Percentiles rank a stretch among this genome's conserved stretches.
phyloP scores from a whole-genome alignment of 306 rosid genomes.

The Quercus alba region DNA sequence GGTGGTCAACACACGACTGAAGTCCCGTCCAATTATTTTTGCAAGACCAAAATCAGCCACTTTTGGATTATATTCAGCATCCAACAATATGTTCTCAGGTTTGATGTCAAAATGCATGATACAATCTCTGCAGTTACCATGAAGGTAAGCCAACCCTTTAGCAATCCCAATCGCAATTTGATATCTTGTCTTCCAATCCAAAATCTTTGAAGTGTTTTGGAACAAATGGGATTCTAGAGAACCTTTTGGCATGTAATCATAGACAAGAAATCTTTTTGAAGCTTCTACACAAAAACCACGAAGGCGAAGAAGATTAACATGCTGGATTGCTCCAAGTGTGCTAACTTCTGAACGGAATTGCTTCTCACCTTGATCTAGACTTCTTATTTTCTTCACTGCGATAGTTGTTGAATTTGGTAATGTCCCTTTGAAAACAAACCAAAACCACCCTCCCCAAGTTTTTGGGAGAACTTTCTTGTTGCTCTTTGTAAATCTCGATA shows the following conservation, averaged over 20 bases:
- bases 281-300: constrained; percentile 17
- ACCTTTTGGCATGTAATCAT: constrained; percentile 19
- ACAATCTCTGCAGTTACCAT: constrained; percentile 51
- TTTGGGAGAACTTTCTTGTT: background rate
- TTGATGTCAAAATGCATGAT: constrained; percentile 65
- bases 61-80: constrained; percentile 31
- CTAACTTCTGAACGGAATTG: constrained; percentile 20
- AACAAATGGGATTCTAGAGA: constrained; percentile 20
- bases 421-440: constrained; percentile 28
- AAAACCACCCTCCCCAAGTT: constrained; percentile 28
- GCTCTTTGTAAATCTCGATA: background rate
- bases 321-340: constrained; percentile 21
- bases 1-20: constrained; percentile 50
- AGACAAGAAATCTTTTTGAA: constrained; percentile 6
- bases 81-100: constrained; percentile 63
- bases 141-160: constrained; percentile 52
- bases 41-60: constrained; percentile 63
- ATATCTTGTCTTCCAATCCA: constrained; percentile 24
- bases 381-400: constrained; percentile 31
- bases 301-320: constrained; percentile 20
- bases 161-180: constrained; percentile 49
- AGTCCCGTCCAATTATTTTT: constrained; percentile 50
- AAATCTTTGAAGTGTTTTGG: background rate
- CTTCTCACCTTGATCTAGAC: constrained; percentile 18
- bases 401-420: constrained; percentile 9